Evolutionary conservation across 2,329 filamentous ascomycete species (phyloP).

Genomic region (Zalaria sp.): DNA sequence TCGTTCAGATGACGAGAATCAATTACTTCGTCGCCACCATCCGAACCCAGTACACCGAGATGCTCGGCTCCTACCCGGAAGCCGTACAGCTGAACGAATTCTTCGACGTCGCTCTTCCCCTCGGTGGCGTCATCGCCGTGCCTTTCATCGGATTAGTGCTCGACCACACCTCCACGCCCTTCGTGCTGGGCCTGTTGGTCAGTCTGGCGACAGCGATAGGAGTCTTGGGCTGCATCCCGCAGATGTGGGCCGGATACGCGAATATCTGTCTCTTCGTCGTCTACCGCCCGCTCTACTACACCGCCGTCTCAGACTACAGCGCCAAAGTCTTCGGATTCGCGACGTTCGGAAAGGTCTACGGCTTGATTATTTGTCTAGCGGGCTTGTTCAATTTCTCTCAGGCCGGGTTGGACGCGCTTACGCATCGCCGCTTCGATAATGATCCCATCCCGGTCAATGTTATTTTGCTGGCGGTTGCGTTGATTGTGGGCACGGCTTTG

Average conservation of each 20-base stretch:
- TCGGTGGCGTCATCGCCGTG: constrained; percentile 72
- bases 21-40: constrained; percentile 90
- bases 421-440: constrained; percentile 56
- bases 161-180: constrained; percentile 59
- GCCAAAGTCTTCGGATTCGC: constrained; percentile 87
- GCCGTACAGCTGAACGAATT: constrained; percentile 64
- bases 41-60: constrained; percentile 63
- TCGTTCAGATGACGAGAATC: constrained; percentile 46
- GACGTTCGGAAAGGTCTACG: constrained; percentile 90
- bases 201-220: constrained; percentile 60
- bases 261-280: constrained; percentile 71
- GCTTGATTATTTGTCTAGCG: constrained; percentile 72
- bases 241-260: constrained; percentile 56
- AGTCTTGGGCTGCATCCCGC: constrained; percentile 58
- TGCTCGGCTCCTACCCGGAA: constrained; percentile 47
- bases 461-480: constrained; percentile 46
- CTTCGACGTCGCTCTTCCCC: constrained; percentile 73
- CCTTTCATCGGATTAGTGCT: constrained; percentile 75
- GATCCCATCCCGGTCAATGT: constrained; percentile 69
- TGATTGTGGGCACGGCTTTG: constrained; percentile 50
- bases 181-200: constrained; percentile 58
- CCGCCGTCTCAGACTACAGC: constrained; percentile 72
- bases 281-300: constrained; percentile 83
- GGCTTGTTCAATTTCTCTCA: constrained; percentile 77
- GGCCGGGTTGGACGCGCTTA: constrained; percentile 63